phyloP scores from a whole-genome alignment of 164 flowering plant genomes.

The Magnolia sinica region DNA sequence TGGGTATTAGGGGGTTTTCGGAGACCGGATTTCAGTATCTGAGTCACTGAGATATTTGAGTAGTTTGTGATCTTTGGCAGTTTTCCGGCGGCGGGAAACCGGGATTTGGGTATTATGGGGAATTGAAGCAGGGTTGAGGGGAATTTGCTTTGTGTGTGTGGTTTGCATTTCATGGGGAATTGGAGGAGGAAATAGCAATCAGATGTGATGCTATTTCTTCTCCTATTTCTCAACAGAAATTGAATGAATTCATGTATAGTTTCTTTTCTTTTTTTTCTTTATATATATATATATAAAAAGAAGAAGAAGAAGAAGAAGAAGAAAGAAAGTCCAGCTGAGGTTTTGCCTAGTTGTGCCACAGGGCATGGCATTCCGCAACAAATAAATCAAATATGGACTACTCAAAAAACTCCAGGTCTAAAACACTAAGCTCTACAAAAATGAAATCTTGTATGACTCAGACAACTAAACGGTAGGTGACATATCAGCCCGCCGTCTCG shows the following conservation, averaged over 20 bases:
- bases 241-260: slow-evolving; percentile 2
- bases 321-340: no score
- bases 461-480: slow-evolving; percentile 72
- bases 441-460: slow-evolving; percentile 17
- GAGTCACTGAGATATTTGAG: not conserved
- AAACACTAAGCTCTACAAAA: not conserved
- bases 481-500: slow-evolving; percentile 78
- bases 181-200: not conserved
- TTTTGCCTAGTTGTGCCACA: no score
- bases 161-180: no score
- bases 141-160: not conserved
- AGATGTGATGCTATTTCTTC: slow-evolving; percentile 1
- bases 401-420: no score
- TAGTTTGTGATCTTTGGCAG: not conserved
- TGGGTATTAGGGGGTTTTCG: not conserved
- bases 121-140: not conserved
- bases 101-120: not conserved
- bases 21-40: not conserved
- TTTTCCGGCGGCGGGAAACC: not conserved
- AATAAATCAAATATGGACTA: no score
- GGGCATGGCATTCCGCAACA: no score
- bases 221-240: not conserved
- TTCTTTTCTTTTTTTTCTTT: not conserved
- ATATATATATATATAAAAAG: no score
- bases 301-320: no score